Base-by-base conservation (phyloP, 1,284 basidiomycete genomes). In the Spongispora temasekensis region DNA sequence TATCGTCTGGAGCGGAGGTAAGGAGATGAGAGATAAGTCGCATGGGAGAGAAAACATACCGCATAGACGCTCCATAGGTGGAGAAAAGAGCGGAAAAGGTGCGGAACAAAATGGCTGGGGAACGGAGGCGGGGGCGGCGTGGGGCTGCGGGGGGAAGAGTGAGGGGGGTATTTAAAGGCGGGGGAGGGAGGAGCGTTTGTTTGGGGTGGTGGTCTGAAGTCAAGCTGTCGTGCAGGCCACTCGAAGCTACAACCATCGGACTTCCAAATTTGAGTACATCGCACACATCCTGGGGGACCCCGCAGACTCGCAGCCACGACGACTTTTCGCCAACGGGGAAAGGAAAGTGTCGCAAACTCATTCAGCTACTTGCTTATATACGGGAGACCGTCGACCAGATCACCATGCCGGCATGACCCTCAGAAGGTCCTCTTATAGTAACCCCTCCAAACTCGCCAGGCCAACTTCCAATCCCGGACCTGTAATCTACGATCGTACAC, bases 361-460 rank as follows among this genome's bases (percentile, higher is more conserved):
- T 35, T 52, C 17, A 60, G 64, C n/a, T n/a, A n/a, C n/a, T n/a
- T n/a, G n/a, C n/a, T 64, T 52, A 52, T 52, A 52, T 61, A 58
- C 46, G 55, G 53, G 56, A 59, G 30, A 61, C 21, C 32, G 55
- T 42, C 57, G 46, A 32, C 57, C 27, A 62, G 62, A 73, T 62
- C 63, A 57, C 60, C 17, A 73, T 75, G 73, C 73, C 72, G 71
- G 71, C 71, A 72, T 72, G n/a, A 53, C 53, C 25, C 62, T 72
- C 76, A 90, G 70, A 90, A 85, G 64, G 73, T 73, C 72, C 81
- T 78, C 71, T 78, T 83, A 75, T 85, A 83, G 77, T 86, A 89
- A 65, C 84, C 78, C 69, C 85, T 83, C 93, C 93, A 97, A 55
- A 97, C 87, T 66, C 84, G 83, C 83, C 91, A 95, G 53, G 95